Conservation (phyloP, 768 basidiomycete species). For the Lyophyllum atratum region DNA sequence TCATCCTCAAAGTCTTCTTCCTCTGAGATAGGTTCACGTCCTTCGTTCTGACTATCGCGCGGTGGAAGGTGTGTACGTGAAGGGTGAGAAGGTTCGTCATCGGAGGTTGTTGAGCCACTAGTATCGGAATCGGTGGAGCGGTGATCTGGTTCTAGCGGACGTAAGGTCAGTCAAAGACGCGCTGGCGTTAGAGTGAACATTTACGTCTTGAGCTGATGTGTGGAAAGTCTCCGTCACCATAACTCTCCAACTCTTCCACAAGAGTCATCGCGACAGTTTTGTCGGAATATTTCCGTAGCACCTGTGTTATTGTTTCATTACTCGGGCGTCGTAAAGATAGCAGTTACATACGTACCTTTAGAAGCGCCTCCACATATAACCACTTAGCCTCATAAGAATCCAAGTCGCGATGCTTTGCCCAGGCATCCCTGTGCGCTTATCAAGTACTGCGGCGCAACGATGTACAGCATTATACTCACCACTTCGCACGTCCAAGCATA, state of each 20-base stretch:
- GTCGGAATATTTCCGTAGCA: constrained; percentile 80
- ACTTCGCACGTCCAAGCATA: constrained; percentile 91
- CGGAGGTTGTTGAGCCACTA: constrained; percentile 65
- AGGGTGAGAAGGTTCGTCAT: constrained; percentile 20
- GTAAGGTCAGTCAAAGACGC: not conserved
- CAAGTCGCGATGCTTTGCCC: constrained; percentile 90
- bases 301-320: constrained; percentile 42
- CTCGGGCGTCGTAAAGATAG: not conserved
- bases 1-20: constrained; percentile 45
- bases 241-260: constrained; percentile 77
- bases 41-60: constrained; percentile 30
- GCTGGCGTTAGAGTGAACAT: constrained; percentile 9
- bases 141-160: constrained; percentile 41
- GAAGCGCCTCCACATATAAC: constrained; percentile 84
- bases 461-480: constrained; percentile 47
- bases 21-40: constrained; percentile 39
- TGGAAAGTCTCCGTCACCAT: constrained; percentile 67
- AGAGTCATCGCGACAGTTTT: constrained; percentile 76
- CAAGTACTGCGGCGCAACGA: constrained; percentile 1
- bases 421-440: constrained; percentile 73
- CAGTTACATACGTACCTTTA: constrained; percentile 58
- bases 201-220: constrained; percentile 70
- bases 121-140: constrained; percentile 61
- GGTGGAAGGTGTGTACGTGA: constrained; percentile 19
- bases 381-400: constrained; percentile 81